phyloP scores from a whole-genome alignment of 2,329 filamentous ascomycete genomes.

The Beauveria sp. region DNA sequence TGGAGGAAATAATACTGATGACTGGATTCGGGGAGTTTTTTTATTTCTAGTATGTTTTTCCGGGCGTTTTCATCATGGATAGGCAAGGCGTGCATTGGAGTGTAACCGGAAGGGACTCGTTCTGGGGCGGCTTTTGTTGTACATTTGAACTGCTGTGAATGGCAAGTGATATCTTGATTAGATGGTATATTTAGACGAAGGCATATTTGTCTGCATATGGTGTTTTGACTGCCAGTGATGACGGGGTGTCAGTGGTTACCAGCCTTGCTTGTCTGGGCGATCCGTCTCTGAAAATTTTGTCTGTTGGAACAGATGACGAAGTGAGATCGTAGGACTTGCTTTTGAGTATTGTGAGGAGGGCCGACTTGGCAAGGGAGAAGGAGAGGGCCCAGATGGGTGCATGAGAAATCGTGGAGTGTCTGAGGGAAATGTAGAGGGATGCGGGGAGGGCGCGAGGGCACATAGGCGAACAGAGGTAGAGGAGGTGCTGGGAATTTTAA shows the following conservation, averaged over 20 bases:
- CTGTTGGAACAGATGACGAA: background rate
- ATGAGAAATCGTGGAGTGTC: background rate
- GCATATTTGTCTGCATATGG: background rate
- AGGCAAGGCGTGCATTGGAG: background rate
- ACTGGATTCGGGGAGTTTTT: background rate
- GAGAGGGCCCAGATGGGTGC: background rate
- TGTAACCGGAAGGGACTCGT: background rate
- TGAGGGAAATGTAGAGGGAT: background rate
- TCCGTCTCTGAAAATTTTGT: background rate
- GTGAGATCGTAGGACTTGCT: background rate
- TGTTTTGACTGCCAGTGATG: background rate
- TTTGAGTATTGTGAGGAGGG: background rate
- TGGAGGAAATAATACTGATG: background rate
- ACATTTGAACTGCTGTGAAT: constrained; percentile 6
- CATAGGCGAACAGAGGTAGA: no score
- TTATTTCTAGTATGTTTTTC: background rate
- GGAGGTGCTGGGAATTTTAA: no score
- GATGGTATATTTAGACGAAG: constrained; percentile 3
- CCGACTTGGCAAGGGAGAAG: background rate
- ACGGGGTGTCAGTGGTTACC: background rate
- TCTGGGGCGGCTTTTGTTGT: background rate
- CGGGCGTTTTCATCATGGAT: background rate
- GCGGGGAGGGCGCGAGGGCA: background rate
- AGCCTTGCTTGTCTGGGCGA: background rate
- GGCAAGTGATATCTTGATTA: background rate